Evolutionary conservation across 225 moss, liverwort and hornwort genomes (phyloP), one percentile per base, ranked within the genome.

Genomic region (Straminergon stramineum): DNA sequence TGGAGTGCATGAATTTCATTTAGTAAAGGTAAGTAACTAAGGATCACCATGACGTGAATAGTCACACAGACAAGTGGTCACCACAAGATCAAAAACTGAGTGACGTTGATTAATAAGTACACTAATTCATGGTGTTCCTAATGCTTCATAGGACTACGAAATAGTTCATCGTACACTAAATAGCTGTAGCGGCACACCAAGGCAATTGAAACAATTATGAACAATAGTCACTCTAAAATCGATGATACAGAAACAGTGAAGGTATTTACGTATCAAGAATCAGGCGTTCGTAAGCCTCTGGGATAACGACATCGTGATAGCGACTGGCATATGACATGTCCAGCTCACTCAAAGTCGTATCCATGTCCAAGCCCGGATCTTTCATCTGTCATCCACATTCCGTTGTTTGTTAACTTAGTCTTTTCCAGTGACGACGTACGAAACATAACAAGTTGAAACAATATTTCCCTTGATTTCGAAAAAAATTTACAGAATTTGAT

Each of bases 231-330:
- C 66, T 77, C 60, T 45, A 66, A n/a, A 53, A 85, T 87, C 28
- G 17, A 83, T 75, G 75, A 80, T 63, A 83, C 34, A 91, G 66
- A 70, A 78, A 82, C 85, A 75, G 86, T 81, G 39, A 34, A 86
- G 84, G 71, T 30, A 83, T n/a, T 86, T 95, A 93, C 89, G 97
- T 96, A 85, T 98, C 97, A 66, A 98, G 95, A 89, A 98, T 92
- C 26, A 98, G 92, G 56, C 98, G 95, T 92, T 98, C 96, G 86
- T 98, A 98, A 77, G 98, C 98, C 87, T 98, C 97, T 69, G 98
- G 98, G 58, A 98, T 98, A 82, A 98, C 96, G 58, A 96, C 43
- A 89, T 97, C 97, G 84, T 96, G 78, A 84, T 98, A 98, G 55
- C 96, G 94, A 77, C 93, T 92, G 86, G 70, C 75, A 86, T 97